Base-by-base conservation (phyloP, 495 filamentous ascomycete genomes). In the Echria macrotheca region DNA sequence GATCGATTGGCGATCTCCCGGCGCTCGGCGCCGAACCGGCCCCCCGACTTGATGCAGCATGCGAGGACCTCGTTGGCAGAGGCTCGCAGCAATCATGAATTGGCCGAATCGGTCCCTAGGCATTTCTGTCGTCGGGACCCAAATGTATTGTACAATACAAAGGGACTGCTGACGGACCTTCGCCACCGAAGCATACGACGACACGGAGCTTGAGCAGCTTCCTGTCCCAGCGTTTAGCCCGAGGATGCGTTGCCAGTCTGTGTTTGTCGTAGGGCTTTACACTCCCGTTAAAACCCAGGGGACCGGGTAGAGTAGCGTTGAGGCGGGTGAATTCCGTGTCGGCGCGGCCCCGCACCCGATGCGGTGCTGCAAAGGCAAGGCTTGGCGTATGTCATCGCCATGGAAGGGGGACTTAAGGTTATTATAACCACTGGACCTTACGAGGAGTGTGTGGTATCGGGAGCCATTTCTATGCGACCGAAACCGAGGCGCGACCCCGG, bases 11-110 rank as follows among this genome's bases (percentile, higher is more conserved):
- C 35, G 35, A 37, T 37, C 35, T 37, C 35, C 38, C 38, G 17
- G 11, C 19, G 21, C 15, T 41, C 38, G 38, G 38, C 18, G 38
- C 38, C 38, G 38, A 41, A 41, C 21, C 38, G 38, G 38, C 38
- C n/a, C 15, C 35, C 8, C 6, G 32, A 18, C 15, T 37, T 37
- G 6, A 37, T 5, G 10, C 28, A 31, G 15, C 6, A 14, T 15
- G n/a, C n/a, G n/a, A n/a, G 35, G 35, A 37, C 35, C 19, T 21
- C n/a, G 38, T 24, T 41, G 15, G 15, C 18, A 15, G 2, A 19
- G n/a, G 10, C n/a, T 9, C n/a, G n/a, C 10, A 19, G 4, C 4
- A 10, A 10, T 39, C 36, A 18, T 15, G 3, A 15, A 4, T 39
- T 41, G 19, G 38, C 38, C 38, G 38, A 41, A 3, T 22, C 38